These are phyloP conservation scores for Calonectria naviculata DNA, from an alignment of 2,329 filamentous ascomycete genomes.

Conservation along the genomic window DNA sequence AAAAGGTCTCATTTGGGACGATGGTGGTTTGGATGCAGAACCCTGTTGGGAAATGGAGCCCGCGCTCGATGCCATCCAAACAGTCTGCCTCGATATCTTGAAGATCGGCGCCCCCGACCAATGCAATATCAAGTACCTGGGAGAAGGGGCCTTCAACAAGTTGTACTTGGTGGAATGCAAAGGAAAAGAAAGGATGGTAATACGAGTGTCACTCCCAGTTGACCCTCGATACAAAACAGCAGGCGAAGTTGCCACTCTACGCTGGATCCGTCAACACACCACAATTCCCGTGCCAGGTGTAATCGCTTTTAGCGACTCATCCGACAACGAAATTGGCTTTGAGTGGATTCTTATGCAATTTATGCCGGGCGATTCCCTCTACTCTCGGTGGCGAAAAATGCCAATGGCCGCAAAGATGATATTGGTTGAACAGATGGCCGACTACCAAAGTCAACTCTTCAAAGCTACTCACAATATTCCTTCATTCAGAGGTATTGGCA, in stretches of 20 bases:
- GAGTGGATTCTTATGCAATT: constrained; percentile 54
- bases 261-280: constrained; percentile 44
- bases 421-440: constrained; percentile 3
- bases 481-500: constrained; percentile 28
- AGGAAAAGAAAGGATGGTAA: constrained; percentile 26
- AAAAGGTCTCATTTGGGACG: constrained; percentile 23
- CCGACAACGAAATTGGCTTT: constrained; percentile 48
- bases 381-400: constrained; percentile 42
- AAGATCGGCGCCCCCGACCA: constrained; percentile 6
- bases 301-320: constrained; percentile 44
- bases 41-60: constrained; percentile 31
- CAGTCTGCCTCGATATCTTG: constrained; percentile 23
- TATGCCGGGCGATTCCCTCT: constrained; percentile 37
- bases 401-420: constrained; percentile 44
- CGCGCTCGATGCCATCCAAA: constrained; percentile 22
- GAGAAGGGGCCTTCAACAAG: constrained; percentile 34
- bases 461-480: neutral
- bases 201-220: constrained; percentile 50
- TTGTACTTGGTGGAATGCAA: constrained; percentile 30
- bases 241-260: constrained; percentile 52
- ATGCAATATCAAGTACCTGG: constrained; percentile 26
- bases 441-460: constrained; percentile 11
- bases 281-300: constrained; percentile 47
- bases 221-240: constrained; percentile 48
- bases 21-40: constrained; percentile 1